Evolutionary conservation across 768 basidiomycete species (phyloP).

Genomic region (Xerocomellus intermedius): DNA sequence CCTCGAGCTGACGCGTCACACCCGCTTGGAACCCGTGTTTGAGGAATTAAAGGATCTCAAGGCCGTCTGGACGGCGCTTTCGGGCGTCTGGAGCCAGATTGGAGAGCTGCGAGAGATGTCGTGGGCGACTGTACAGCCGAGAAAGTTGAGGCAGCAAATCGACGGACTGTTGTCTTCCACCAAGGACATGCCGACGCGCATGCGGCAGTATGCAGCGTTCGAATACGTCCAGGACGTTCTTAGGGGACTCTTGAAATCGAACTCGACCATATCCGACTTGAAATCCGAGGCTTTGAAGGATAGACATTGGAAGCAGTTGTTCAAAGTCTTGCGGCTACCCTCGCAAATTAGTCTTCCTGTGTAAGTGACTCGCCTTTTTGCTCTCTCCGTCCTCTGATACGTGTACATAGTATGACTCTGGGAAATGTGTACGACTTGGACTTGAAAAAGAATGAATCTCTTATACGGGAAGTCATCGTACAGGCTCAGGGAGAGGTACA

Average conservation of each 20-base stretch:
- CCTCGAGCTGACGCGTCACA: constrained; percentile 86
- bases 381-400: constrained; percentile 3
- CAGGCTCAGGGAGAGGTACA: constrained; percentile 95
- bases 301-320: constrained; percentile 96
- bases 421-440: constrained; percentile 98
- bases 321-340: constrained; percentile 80
- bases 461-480: constrained; percentile 92
- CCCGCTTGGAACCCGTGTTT: constrained; percentile 88
- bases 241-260: constrained; percentile 83
- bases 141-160: constrained; percentile 91
- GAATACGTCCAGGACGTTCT: constrained; percentile 96
- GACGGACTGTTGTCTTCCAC: constrained; percentile 91
- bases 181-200: constrained; percentile 97
- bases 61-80: constrained; percentile 97
- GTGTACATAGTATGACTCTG: constrained; percentile 73
- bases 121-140: constrained; percentile 92
- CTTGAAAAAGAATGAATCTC: constrained; percentile 84
- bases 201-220: constrained; percentile 98
- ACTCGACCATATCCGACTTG: constrained; percentile 85
- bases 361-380: constrained; percentile 42
- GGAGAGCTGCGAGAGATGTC: constrained; percentile 81
- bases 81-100: constrained; percentile 95
- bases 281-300: constrained; percentile 98
- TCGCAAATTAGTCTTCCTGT: constrained; percentile 72
- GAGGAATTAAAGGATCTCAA: constrained; percentile 96